These are phyloP conservation scores for Candida albicans DNA, from an alignment of 1,139 yeast genomes.

Conservation along the genomic window DNA sequence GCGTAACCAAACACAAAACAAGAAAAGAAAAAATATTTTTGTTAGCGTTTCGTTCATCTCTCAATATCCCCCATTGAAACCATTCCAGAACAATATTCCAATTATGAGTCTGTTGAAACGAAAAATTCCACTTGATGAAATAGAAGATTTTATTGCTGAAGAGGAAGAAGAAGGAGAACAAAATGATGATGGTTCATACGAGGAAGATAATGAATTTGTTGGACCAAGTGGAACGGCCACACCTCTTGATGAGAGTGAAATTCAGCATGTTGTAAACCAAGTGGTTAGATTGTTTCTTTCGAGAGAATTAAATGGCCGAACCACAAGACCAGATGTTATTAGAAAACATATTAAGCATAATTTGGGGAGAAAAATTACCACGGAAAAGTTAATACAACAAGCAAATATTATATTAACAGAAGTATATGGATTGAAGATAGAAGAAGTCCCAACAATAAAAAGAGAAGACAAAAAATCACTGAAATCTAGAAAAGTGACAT, in stretches of 20 bases:
- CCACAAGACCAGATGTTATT: constrained; percentile 17
- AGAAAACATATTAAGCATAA: constrained; percentile 28
- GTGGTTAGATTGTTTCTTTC: constrained; percentile 25
- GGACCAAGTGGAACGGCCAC: neutral
- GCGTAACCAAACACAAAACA: too few species aligned
- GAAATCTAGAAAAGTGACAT: neutral
- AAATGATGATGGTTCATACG: neutral
- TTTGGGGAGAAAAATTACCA: constrained; percentile 17
- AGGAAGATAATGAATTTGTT: neutral
- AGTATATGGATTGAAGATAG: constrained; percentile 34
- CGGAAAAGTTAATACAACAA: constrained; percentile 19
- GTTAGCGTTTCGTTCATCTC: neutral
- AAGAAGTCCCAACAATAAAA: constrained; percentile 17
- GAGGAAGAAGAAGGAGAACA: neutral
- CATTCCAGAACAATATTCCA: neutral
- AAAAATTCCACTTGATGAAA: neutral
- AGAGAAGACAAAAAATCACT: constrained; percentile 11
- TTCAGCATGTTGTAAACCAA: constrained; percentile 17
- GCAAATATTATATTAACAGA: constrained; percentile 23
- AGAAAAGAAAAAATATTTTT: neutral
- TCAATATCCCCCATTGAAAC: neutral
- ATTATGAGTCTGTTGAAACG: neutral
- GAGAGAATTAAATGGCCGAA: constrained; percentile 26
- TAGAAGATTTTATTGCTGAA: neutral
- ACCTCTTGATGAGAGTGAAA: constrained; percentile 9